Conservation (phyloP, 1,284 basidiomycete genomes). For the Rhodotorula sp. region DNA sequence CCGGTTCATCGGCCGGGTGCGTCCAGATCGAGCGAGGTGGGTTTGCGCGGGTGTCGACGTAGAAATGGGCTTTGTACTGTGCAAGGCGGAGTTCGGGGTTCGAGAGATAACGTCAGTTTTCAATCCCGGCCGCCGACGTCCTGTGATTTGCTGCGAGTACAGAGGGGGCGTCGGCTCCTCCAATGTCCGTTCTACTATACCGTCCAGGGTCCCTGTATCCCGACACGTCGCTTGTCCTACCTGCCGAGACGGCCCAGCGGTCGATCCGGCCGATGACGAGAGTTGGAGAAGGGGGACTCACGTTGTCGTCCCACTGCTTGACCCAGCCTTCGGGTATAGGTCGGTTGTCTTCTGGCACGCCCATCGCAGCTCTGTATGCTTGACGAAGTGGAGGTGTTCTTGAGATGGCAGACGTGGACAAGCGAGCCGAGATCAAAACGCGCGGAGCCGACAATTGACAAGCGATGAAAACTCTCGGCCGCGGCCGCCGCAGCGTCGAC, state of each 20-base stretch:
- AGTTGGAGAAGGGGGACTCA: neutral
- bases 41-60: slow-evolving; percentile 23
- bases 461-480: too few species aligned
- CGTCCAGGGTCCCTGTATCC: too few species aligned
- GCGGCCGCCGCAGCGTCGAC: too few species aligned
- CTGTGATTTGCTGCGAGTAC: too few species aligned
- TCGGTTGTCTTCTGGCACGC: slow-evolving; percentile 8
- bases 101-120: too few species aligned
- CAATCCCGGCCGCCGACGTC: too few species aligned
- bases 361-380: neutral
- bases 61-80: slow-evolving; percentile 9
- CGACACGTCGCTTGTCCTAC: too few species aligned
- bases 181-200: too few species aligned
- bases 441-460: too few species aligned
- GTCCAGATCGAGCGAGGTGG: slow-evolving; percentile 19
- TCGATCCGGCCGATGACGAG: neutral
- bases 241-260: neutral
- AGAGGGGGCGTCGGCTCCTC: too few species aligned
- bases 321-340: slow-evolving; percentile 21
- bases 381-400: too few species aligned
- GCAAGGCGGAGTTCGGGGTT: too few species aligned
- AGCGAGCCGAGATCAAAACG: neutral
- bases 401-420: neutral
- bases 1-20: slow-evolving; percentile 19
- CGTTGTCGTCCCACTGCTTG: slow-evolving; percentile 24